Base-by-base conservation (phyloP, 208 protist genomes). In the Trypanosoma theileri region DNA sequence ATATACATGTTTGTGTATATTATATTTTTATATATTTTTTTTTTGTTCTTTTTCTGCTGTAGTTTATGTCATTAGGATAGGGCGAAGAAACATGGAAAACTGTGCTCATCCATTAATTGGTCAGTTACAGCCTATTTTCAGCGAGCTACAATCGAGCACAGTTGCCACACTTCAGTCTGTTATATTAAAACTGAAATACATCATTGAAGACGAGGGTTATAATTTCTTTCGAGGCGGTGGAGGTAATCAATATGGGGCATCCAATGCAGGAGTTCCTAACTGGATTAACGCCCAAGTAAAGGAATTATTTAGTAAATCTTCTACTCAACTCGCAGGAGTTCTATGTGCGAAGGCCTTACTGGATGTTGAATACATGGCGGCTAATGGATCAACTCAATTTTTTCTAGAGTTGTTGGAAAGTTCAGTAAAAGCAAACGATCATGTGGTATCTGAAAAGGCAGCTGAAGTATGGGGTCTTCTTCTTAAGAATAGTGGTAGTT, bases 191-290 rank as follows among this genome's bases (percentile, higher is more conserved):
- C 70, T 96, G 10, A 80, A 94, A 50, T 89, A 93, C 70, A 78
- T 96, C 22, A 88, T 96, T 46, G 86, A 93, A 66, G 91, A 96
- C 46, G 88, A 96, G 69, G 81, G 83, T 54, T 88, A 96, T 57
- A 79, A 79, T 0, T 82, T 96, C 10, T 88, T 93, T 66, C 82
- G 91, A 50, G 69, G 84, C 65, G 84, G 83, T 57, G 77, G 77
- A 16, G 57, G 42, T n/a, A 53, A 64, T 50, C 67, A 75, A 0
- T 65, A 14, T 14, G 71, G 75, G 46, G 71, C 75, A 14, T 66
- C 87, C 16, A 81, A 85, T 44, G 70, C 79, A 40, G 69, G 79
- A 45, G 77, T 93, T 21, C 70, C 80, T 17, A 80, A 76, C 46
- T 96, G 86, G 82, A 72, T 96, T 10, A 92, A 93, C 64, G 56